Percentiles rank a stretch among this genome's conserved stretches.
Conservation (phyloP, 2,329 filamentous ascomycete genomes). For the Zymoseptoria pseudotritici region DNA sequence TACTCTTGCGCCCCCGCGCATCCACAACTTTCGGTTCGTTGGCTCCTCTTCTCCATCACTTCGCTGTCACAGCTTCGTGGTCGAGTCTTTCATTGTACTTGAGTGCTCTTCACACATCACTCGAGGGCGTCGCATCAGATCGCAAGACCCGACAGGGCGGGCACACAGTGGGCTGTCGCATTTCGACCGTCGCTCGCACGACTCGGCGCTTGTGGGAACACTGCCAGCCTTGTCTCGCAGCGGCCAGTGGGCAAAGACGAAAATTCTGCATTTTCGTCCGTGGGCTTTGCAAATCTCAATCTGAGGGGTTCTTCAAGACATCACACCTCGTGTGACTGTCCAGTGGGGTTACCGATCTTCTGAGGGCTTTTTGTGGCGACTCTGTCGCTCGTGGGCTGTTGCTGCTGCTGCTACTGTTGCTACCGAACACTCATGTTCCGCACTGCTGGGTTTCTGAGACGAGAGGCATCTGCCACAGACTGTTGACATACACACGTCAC, state of each 20-base stretch:
- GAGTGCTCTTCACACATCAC: slow-evolving; percentile 9
- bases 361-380: slow-evolving; percentile 29
- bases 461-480: slow-evolving; percentile 16
- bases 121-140: slow-evolving; percentile 17
- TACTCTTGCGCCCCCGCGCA: slow-evolving; percentile 1
- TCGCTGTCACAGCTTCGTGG: slow-evolving; percentile 18
- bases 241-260: slow-evolving; percentile 36
- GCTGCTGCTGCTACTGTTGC: slow-evolving; percentile 23
- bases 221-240: slow-evolving; percentile 36
- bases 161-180: slow-evolving; percentile 21
- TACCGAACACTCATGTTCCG: slow-evolving; percentile 32
- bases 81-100: slow-evolving; percentile 16
- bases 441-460: slow-evolving; percentile 32
- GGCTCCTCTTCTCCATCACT: slow-evolving; percentile 20
- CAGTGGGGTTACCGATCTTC: slow-evolving; percentile 24
- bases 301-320: slow-evolving; percentile 28
- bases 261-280: slow-evolving; percentile 37
- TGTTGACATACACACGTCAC: slow-evolving; percentile 9
- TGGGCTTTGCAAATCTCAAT: slow-evolving; percentile 27
- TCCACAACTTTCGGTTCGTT: slow-evolving; percentile 19
- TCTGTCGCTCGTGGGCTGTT: slow-evolving; percentile 29
- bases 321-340: slow-evolving; percentile 18
- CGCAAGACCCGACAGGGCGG: slow-evolving; percentile 13
- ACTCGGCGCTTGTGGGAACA: slow-evolving; percentile 48
- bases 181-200: slow-evolving; percentile 21